Base-by-base conservation (phyloP, 2,329 filamentous ascomycete species). In the Hypomyces perniciosus region DNA sequence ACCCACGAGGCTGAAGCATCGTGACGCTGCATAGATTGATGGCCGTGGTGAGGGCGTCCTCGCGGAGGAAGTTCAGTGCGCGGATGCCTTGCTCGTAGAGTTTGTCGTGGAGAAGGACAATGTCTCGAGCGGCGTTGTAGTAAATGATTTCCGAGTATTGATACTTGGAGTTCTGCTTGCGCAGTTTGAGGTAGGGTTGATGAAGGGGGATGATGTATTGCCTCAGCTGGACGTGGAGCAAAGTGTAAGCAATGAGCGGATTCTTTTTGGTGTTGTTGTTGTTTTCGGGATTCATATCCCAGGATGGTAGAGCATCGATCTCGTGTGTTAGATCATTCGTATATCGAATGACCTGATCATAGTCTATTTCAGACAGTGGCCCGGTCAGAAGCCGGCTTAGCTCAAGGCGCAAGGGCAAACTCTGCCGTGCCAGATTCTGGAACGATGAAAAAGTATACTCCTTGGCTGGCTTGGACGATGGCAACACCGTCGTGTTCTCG, bases 71-170 rank as follows among this genome's bases (percentile, higher is more conserved):
- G 64, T 81, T 81, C 50, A 83, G 69, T 9, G 77, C 76, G 35
- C 79, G 75, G 48, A 83, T 73, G 28, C 79, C 78, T 58, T 79
- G 79, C 55, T 82, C 75, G 52, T 77, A 77, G 31, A 83, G 72
- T 57, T 78, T 79, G 61, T 83, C 78, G 61, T 82, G 78, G 54
- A 83, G 71, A n/a, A 83, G 68, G 1, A 83, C 78, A 58, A 83
- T 79, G 56, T 83, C 80, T 33, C 80, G 73, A 1, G 80, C 79
- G 1, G 79, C 78, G 50, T 80, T 82, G 65, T 83, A 83, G 69
- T 82, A 83, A 44, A 83, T 76, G 52, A 81, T 79, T 57, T 83
- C 80, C 1, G 80, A 81, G 59, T 80, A 79, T 58, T 83, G 80
- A 60, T 81, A 83, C 57, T 80, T 80, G 50, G 79, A 79, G 63